Evolutionary conservation across 371 early-diverging fungal genomes (phyloP).

Genomic region (Smittium mucronatum): DNA sequence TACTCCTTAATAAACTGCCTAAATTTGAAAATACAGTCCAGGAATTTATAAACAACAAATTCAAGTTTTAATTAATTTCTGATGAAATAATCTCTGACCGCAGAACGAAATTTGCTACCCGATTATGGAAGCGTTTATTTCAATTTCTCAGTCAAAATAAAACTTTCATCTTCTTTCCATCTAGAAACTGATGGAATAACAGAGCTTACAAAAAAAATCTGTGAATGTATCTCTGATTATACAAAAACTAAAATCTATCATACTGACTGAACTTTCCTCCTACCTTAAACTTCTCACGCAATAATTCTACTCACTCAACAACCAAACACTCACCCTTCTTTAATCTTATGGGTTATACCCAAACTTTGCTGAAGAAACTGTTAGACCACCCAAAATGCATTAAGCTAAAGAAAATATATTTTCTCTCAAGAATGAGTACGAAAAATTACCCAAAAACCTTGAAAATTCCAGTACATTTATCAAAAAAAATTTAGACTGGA

Average conservation of each 20-base stretch:
- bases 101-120: constrained; percentile 29
- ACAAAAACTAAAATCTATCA: not conserved
- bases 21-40: constrained; percentile 21
- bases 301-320: not conserved
- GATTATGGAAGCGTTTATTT: constrained; percentile 31
- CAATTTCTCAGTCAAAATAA: constrained; percentile 16
- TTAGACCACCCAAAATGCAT: not conserved
- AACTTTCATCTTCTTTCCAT: constrained; percentile 34
- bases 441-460: not conserved
- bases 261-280: not conserved
- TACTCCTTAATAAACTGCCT: constrained; percentile 14
- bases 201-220: constrained; percentile 26
- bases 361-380: not conserved
- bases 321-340: not conserved
- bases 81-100: constrained; percentile 31
- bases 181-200: constrained; percentile 21
- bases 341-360: constrained; percentile 4
- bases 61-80: constrained; percentile 26
- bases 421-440: not conserved
- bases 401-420: not conserved
- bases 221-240: constrained; percentile 21
- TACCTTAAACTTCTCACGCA: not conserved
- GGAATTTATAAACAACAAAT: constrained; percentile 17
- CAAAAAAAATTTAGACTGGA: not conserved
- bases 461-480: not conserved